Evolutionary conservation across 345 rosid genomes (phyloP).

Genomic region (Eucalyptus albens): DNA sequence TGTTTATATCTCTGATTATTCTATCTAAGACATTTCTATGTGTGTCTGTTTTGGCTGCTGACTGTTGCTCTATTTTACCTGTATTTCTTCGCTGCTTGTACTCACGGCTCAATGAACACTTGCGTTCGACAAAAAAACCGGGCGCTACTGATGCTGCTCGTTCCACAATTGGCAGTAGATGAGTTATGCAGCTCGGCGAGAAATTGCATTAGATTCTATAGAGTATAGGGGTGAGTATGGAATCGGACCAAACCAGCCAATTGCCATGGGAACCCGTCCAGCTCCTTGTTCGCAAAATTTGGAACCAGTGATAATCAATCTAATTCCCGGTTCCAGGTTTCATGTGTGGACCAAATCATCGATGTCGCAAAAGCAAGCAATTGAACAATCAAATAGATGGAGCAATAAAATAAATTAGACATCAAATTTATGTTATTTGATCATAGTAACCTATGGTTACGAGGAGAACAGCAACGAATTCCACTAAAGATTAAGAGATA

Average conservation of each 20-base stretch:
- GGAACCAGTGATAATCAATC: neutral
- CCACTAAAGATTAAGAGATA: fast-evolving
- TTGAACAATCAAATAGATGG: no score
- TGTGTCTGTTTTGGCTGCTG: neutral
- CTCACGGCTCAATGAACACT: neutral
- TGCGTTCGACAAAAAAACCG: neutral
- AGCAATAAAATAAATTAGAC: no score
- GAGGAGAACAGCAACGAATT: fast-evolving
- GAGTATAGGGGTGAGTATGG: neutral
- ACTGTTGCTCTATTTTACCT: neutral
- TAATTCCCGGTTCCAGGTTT: fast-evolving
- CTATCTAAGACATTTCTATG: neutral
- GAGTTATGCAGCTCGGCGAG: neutral
- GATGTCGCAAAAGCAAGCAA: no score
- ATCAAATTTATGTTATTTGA: fast-evolving
- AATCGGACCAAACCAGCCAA: neutral
- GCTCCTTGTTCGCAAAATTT: neutral
- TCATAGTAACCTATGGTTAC: fast-evolving
- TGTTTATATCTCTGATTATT: neutral
- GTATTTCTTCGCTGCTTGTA: neutral
- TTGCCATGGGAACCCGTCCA: no score
- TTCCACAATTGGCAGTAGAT: neutral
- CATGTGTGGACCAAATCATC: neutral
- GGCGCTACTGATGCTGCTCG: no score
- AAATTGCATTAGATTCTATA: neutral